Evolutionary conservation across 2,329 filamentous ascomycete species (phyloP), one percentile per base, ranked within the genome.

Genomic region (Claviceps lovelessii): DNA sequence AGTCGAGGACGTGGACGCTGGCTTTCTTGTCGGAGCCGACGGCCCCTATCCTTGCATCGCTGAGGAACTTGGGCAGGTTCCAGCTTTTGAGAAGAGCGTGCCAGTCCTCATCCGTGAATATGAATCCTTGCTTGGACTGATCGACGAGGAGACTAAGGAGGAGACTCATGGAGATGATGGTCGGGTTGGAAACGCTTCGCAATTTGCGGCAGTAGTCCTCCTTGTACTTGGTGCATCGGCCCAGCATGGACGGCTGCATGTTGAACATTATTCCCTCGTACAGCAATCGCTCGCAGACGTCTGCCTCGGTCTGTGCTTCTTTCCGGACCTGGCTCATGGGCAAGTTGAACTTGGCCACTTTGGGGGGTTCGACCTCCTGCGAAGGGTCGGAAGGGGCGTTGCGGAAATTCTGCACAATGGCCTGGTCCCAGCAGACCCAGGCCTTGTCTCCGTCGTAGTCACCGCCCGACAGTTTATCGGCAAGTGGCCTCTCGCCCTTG

Each of bases 391-490:
- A n/a, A 0, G 62, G 23, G 0, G 80, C 79, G 56, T 86, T 89
- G 5, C 62, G 59, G 60, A 91, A 91, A n/a, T 81, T 80, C 5
- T 71, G 61, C 0, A 88, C 84, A 3, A 93, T 75, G 0, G 70
- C 67, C 0, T 73, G 70, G 33, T 90, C 85, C 84, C 85, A 91
- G 61, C 84, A 88, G 0, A 88, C 69, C 85, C 86, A 90, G 5
- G 86, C 80, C n/a, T 72, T 76, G 58, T 93, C 88, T 0, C 88
- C 88, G 59, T 91, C 87, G 58, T 90, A 91, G 62, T 91, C 88
- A 0, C 88, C 88, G 0, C 88, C 88, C 1, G 86, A 88, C 0
- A 91, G 72, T 61, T 84, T 83, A 9, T 81, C 78, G 0, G 86
- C 88, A 0, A 90, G 73, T 0, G 86, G 79, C 0, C 69, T 70